Evolutionary conservation across 139 green algal genomes (phyloP).

Genomic region (Closterium sp.): DNA sequence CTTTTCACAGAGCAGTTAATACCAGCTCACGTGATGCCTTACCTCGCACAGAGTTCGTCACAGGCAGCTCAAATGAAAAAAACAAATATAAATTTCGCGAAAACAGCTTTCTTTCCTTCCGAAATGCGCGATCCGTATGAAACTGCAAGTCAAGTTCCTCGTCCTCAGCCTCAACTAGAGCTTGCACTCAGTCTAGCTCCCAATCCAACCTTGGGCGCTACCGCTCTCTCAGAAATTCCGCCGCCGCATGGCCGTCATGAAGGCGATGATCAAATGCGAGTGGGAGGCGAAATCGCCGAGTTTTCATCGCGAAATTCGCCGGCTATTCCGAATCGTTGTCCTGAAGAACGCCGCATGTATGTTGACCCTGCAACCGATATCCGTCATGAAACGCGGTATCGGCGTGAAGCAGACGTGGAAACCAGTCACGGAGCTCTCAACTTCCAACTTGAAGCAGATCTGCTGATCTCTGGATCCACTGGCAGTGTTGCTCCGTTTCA

Average conservation of each 20-base stretch:
- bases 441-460: neutral
- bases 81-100: no score
- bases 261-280: neutral
- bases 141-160: neutral
- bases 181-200: neutral
- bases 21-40: neutral
- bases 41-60: neutral
- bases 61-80: neutral
- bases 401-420: neutral
- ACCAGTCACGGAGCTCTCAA: neutral
- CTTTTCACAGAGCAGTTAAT: no score
- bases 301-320: neutral
- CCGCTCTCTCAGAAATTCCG: neutral
- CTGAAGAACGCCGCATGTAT: neutral
- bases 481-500: no score
- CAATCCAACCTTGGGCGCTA: neutral
- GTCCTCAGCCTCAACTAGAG: neutral
- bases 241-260: neutral
- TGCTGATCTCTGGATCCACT: neutral
- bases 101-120: neutral
- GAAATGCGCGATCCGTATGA: neutral
- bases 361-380: neutral
- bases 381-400: neutral
- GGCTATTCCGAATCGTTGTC: neutral
- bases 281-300: neutral